phyloP scores from a whole-genome alignment of 2,329 filamentous ascomycete species.

The Coniochaeta ligniaria region DNA sequence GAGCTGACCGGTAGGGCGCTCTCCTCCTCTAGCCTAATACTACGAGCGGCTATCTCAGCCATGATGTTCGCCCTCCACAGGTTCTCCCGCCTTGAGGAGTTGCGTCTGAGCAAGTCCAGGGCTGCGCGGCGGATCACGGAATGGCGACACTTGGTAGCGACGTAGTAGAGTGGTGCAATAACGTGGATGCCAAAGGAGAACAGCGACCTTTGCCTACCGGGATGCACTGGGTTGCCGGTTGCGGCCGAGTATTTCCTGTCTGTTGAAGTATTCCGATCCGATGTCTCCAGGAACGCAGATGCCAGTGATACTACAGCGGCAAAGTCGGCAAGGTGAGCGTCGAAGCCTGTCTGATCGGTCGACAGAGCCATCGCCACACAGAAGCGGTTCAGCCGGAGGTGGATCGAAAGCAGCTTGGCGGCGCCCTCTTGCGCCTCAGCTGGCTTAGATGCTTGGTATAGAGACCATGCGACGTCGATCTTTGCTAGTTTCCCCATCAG shows the following conservation, averaged over 20 bases:
- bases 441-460: slow-evolving; percentile 17
- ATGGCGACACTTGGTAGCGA: slow-evolving; percentile 30
- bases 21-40: slow-evolving; percentile 15
- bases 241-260: slow-evolving; percentile 2
- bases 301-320: slow-evolving; percentile 27
- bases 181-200: slow-evolving; percentile 37
- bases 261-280: slow-evolving; percentile 2
- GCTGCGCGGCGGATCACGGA: slow-evolving; percentile 31
- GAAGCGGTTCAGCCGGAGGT: not conserved
- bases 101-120: slow-evolving; percentile 23
- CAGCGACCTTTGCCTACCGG: slow-evolving; percentile 10
- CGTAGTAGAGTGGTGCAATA: slow-evolving; percentile 33
- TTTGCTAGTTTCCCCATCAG: slow-evolving; percentile 22
- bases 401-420: slow-evolving; percentile 23
- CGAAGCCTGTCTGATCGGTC: slow-evolving; percentile 24
- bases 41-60: slow-evolving; percentile 28
- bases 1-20: not conserved
- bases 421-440: slow-evolving; percentile 12
- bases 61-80: slow-evolving; percentile 28
- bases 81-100: slow-evolving; percentile 26
- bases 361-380: slow-evolving; percentile 20
- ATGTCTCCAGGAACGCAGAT: slow-evolving; percentile 16
- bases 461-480: slow-evolving; percentile 21
- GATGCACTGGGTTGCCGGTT: slow-evolving; percentile 5
- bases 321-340: slow-evolving; percentile 26